A percentile compares a stretch with the other conserved stretches of the same genome.
Conservation (phyloP, 2,329 filamentous ascomycete genomes). For the Capronia americana region DNA sequence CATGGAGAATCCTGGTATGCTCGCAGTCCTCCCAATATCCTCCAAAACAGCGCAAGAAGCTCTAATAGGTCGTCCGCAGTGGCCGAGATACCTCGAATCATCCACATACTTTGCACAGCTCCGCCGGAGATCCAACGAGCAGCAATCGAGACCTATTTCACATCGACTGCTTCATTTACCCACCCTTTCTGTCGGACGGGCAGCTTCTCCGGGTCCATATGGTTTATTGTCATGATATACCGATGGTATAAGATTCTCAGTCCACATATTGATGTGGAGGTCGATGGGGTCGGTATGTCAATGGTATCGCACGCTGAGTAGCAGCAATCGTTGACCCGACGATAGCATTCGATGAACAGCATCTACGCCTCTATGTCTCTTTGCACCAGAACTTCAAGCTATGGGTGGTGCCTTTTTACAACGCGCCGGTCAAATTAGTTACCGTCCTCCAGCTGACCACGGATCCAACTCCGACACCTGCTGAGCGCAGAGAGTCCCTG, state of each 20-base stretch:
- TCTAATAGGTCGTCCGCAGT: slow-evolving; percentile 25
- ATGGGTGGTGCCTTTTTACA: slow-evolving; percentile 78
- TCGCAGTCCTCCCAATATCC: not conserved
- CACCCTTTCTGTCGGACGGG: slow-evolving; percentile 79
- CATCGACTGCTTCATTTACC: slow-evolving; percentile 72
- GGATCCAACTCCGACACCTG: slow-evolving; percentile 54
- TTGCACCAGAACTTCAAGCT: slow-evolving; percentile 77
- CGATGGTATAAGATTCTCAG: slow-evolving; percentile 85
- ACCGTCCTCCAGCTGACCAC: slow-evolving; percentile 69
- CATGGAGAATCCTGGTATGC: slow-evolving; percentile 38
- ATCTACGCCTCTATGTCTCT: slow-evolving; percentile 73
- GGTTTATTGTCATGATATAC: slow-evolving; percentile 72
- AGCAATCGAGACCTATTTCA: slow-evolving; percentile 75
- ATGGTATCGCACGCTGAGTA: not conserved
- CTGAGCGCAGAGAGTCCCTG: slow-evolving; percentile 45
- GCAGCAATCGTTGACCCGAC: not conserved
- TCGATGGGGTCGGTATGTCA: slow-evolving; percentile 65
- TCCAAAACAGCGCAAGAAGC: not conserved
- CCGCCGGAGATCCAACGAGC: slow-evolving; percentile 68
- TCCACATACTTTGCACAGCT: slow-evolving; percentile 72
- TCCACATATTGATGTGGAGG: slow-evolving; percentile 70
- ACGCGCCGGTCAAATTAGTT: slow-evolving; percentile 70
- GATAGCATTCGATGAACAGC: slow-evolving; percentile 70
- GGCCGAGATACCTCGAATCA: slow-evolving; percentile 66
- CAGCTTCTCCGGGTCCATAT: slow-evolving; percentile 66